Evolutionary conservation across 202 grass and related monocot species (phyloP), one percentile per base, ranked within the genome.

Genomic region (Saccharum hybrid): DNA sequence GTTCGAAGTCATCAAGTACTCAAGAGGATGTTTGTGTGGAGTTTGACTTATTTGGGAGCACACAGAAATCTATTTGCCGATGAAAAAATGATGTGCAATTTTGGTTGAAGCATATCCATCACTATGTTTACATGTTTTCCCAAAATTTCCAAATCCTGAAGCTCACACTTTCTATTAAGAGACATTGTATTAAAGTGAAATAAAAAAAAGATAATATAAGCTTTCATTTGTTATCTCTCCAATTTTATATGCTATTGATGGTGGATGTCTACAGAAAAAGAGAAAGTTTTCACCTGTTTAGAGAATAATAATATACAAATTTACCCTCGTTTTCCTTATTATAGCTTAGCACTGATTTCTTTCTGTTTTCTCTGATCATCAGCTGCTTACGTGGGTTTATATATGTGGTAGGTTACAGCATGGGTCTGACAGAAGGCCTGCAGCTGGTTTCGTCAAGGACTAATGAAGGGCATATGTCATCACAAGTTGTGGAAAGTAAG

Each of bases 381-480:
- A 77, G 45, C 61, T 77, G 49, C 85, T 69, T 82, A 30, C 33
- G 22, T 72, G 54, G 80, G 67, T 54, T 63, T 10, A 60, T n/a
- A 56, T 60, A 23, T 60, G 21, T 23, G n/a, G 21, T 41, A 65
- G 71, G 33, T 19, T 49, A 33, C 21, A 72, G 8, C 31, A 85
- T 63, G 66, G 56, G 0, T 39, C 30, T 26, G 12, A 31, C 67
- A 65, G 41, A 84, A 34, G 43, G 42, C 42, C 71, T 57, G 15
- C 74, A 56, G 10, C 69, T 76, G 34, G 28, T 81, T 37, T 80
- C 18, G 3, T 65, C 51, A 71, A 71, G 19, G 7, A 33, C 6
- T 39, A 36, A 36, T 36, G 52, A 76, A 37, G 62, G 60, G 42
- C 41, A 54, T 14, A 51, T 70, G 28, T 74, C 62, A 19, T 18